A percentile compares a stretch with the other conserved stretches of the same genome.
These are phyloP conservation scores for Usnea hakonensis DNA, from an alignment of 495 filamentous ascomycete genomes.

Conservation along the genomic window DNA sequence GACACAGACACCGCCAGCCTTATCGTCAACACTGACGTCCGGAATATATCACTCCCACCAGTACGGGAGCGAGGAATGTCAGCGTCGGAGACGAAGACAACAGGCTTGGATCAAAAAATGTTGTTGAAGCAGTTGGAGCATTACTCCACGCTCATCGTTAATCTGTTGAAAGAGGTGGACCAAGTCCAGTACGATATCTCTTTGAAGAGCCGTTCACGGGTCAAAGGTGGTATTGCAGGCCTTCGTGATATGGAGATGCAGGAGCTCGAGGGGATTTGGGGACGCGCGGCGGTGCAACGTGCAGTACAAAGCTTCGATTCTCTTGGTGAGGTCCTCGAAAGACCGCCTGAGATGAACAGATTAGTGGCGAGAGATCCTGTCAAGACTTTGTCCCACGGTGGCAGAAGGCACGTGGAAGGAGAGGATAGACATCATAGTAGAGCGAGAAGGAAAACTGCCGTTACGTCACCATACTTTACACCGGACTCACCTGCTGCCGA, in stretches of 20 bases:
- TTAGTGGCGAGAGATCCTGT: neutral
- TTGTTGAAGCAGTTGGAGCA: conserved; percentile 6
- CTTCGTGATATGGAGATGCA: neutral
- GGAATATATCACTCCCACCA: neutral
- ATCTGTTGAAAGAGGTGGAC: neutral
- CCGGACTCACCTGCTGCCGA: neutral
- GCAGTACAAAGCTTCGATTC: neutral
- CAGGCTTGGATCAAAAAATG: neutral
- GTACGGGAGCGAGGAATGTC: neutral
- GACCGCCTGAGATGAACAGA: neutral
- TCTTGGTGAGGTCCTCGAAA: neutral
- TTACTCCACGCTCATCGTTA: neutral
- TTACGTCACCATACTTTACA: neutral
- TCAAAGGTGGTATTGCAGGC: neutral
- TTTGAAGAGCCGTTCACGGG: neutral
- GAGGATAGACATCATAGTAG: neutral
- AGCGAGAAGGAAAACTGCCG: neutral
- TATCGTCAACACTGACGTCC: neutral
- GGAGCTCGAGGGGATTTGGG: neutral
- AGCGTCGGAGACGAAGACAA: neutral
- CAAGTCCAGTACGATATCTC: neutral
- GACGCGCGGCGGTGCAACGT: neutral
- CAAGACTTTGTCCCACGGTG: neutral
- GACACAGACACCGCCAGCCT: neutral
- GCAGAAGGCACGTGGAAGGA: neutral